Conservation (phyloP, 2,329 filamentous ascomycete species). For the Capronia coronata region DNA sequence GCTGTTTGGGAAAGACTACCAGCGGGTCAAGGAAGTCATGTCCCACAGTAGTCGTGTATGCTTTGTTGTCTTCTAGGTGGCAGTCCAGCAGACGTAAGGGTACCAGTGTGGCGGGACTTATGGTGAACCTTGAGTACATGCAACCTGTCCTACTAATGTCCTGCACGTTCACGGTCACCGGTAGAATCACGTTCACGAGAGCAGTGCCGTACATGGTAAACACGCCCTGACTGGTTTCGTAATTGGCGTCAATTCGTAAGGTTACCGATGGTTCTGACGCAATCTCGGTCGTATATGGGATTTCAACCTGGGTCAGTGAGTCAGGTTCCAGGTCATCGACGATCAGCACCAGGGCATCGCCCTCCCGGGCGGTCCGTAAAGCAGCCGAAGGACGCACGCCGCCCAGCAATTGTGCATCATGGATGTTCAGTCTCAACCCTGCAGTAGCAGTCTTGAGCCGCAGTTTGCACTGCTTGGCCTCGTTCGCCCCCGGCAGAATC, state of each 20-base stretch:
- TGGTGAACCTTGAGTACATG: conserved; percentile 83
- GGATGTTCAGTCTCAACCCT: conserved; percentile 57
- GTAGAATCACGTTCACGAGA: conserved; percentile 65
- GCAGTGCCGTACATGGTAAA: conserved; percentile 59
- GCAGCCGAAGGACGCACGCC: conserved; percentile 36
- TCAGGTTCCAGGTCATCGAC: conserved; percentile 16
- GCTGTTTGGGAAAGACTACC: conserved; percentile 71
- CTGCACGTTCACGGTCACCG: conserved; percentile 91
- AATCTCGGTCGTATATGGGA: conserved; percentile 77
- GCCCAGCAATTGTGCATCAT: conserved; percentile 49
- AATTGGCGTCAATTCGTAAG: conserved; percentile 68
- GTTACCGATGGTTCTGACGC: conserved; percentile 55
- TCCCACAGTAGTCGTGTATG: conserved; percentile 51
- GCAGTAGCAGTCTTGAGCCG: conserved; percentile 60
- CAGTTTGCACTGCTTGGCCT: conserved; percentile 51
- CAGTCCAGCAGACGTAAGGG: conserved; percentile 70
- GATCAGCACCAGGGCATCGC: conserved; percentile 18
- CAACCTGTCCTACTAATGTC: conserved; percentile 82
- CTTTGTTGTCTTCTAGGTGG: conserved; percentile 61
- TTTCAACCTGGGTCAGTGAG: conserved; percentile 42
- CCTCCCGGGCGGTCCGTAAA: conserved; percentile 19
- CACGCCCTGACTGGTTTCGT: conserved; percentile 59
- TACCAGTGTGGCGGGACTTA: conserved; percentile 69
- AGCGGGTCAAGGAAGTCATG: conserved; percentile 42
- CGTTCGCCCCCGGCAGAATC: conserved; percentile 37